Conservation (phyloP, 768 basidiomycete species). For the Steccherinum ochraceum region DNA sequence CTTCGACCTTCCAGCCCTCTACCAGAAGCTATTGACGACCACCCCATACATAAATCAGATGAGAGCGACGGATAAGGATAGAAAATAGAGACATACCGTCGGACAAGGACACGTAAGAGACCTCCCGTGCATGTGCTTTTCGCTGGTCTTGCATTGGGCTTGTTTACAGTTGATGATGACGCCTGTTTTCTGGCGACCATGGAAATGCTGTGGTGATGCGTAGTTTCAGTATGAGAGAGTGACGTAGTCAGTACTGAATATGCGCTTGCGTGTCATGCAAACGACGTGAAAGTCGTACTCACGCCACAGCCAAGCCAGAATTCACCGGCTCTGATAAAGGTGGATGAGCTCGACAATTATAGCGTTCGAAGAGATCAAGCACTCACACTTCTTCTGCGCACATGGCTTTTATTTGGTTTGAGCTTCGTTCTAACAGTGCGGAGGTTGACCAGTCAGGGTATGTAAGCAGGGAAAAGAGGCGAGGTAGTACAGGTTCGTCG, state of each 20-base stretch:
- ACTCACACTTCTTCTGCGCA: constrained; percentile 33
- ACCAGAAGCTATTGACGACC: no score
- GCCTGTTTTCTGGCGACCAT: constrained; percentile 32
- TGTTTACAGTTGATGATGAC: constrained; percentile 25
- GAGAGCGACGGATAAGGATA: no score
- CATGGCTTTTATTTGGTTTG: constrained; percentile 19
- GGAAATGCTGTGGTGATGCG: constrained; percentile 24
- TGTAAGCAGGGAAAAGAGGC: no score
- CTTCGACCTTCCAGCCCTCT: no score
- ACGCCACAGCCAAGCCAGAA: constrained; percentile 32
- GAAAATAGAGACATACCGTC: constrained; percentile 22
- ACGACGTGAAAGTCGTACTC: constrained; percentile 5
- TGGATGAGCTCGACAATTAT: no score
- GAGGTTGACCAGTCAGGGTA: no score
- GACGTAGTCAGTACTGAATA: background rate
- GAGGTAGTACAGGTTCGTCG: no score
- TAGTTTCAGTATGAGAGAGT: background rate
- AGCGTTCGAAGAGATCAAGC: no score
- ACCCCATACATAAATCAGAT: no score
- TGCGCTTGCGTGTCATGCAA: no score
- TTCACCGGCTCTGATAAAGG: constrained; percentile 30
- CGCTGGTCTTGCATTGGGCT: constrained; percentile 27
- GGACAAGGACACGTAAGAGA: constrained; percentile 28
- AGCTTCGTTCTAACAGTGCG: no score
- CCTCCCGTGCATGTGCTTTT: constrained; percentile 26